phyloP scores from a whole-genome alignment of 2,329 filamentous ascomycete genomes.

The Lecanicillium sp. region DNA sequence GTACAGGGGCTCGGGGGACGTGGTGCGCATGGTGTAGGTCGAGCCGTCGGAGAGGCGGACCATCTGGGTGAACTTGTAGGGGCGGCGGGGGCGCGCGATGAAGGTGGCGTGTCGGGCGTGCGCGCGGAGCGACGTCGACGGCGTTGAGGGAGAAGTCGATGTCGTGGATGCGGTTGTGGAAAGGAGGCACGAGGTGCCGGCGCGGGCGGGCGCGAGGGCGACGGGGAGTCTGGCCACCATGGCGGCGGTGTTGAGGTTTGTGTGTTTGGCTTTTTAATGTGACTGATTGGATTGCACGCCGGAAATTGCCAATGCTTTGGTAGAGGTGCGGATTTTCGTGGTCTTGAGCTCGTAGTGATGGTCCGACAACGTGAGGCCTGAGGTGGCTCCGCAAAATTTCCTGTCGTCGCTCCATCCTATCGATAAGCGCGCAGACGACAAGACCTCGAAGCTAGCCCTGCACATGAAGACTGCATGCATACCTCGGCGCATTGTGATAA shows the following conservation, averaged over 20 bases:
- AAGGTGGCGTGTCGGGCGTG: conserved; percentile 80
- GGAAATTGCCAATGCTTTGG: neutral
- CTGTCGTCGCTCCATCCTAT: conserved; percentile 1
- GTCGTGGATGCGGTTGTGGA: conserved; percentile 21
- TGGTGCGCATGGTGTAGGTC: conserved; percentile 74
- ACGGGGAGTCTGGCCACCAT: conserved; percentile 29
- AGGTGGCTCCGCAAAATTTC: conserved; percentile 13
- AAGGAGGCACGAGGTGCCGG: conserved; percentile 23
- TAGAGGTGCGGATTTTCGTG: neutral
- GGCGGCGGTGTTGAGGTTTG: neutral
- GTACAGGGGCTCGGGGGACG: conserved; percentile 59
- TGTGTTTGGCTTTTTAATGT: neutral
- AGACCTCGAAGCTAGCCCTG: neutral
- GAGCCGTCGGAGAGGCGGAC: conserved; percentile 87
- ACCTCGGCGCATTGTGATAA: conserved; percentile 8
- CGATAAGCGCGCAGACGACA: conserved; percentile 5
- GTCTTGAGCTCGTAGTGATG: neutral
- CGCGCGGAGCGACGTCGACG: conserved; percentile 27
- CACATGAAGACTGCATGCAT: conserved; percentile 5
- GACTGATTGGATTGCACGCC: neutral
- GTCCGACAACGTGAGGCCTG: conserved; percentile 2
- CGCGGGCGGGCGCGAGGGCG: conserved; percentile 25
- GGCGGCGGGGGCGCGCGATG: conserved; percentile 78
- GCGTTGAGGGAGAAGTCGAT: too few species aligned
- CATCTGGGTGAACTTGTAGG: conserved; percentile 96